Evolutionary conservation across 2,329 filamentous ascomycete genomes (phyloP).

Genomic region (Tothia fuscella): DNA sequence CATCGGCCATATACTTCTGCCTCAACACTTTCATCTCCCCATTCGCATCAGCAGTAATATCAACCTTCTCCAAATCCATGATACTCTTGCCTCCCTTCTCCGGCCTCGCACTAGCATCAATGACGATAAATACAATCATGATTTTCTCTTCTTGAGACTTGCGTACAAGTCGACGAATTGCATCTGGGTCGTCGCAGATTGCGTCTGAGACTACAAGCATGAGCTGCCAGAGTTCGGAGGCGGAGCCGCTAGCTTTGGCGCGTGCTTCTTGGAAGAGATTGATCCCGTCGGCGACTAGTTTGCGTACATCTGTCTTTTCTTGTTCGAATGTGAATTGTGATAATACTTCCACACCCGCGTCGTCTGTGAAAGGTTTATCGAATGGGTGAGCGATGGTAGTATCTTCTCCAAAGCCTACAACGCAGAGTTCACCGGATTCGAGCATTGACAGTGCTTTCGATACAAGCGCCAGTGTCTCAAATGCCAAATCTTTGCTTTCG

Average conservation of each 20-base stretch:
- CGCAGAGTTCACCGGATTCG: constrained; percentile 85
- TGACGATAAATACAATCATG: constrained; percentile 96
- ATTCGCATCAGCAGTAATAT: constrained; percentile 59
- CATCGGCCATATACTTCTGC: constrained; percentile 74
- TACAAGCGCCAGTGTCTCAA: constrained; percentile 89
- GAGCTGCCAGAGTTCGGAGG: constrained; percentile 81
- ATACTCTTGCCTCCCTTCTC: constrained; percentile 54
- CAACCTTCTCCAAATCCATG: constrained; percentile 76
- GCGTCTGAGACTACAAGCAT: constrained; percentile 90
- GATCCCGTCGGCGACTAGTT: constrained; percentile 65
- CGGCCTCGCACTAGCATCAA: constrained; percentile 48
- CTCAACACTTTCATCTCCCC: constrained; percentile 60
- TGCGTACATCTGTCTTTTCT: constrained; percentile 71
- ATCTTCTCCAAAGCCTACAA: constrained; percentile 77
- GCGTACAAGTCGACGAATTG: constrained; percentile 68
- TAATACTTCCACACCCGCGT: constrained; percentile 73
- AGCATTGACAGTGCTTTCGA: constrained; percentile 80
- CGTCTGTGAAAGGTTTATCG: constrained; percentile 65
- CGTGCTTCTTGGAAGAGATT: constrained; percentile 71
- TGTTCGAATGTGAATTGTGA: constrained; percentile 78
- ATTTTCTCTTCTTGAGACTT: constrained; percentile 87
- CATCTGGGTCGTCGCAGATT: constrained; percentile 78
- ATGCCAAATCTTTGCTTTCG: constrained; percentile 64
- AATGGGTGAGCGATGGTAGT: constrained; percentile 82
- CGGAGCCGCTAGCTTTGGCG: constrained; percentile 34